These are phyloP conservation scores for Boeremia exigua DNA, from an alignment of 2,329 filamentous ascomycete species.

Conservation along the genomic window DNA sequence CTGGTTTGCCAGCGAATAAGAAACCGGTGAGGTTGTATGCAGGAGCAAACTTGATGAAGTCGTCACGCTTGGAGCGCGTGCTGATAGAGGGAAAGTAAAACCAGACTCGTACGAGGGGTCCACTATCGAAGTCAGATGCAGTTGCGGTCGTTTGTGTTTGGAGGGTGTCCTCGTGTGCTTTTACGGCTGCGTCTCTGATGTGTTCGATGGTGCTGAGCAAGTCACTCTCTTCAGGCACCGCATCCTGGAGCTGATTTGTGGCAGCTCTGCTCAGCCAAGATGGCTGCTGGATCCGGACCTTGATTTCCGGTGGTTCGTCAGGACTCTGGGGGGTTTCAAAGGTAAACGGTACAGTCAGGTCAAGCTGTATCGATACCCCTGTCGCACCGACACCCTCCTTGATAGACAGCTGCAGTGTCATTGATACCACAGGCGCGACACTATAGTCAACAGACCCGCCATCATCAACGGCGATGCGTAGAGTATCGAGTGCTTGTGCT, in stretches of 20 bases:
- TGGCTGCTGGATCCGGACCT: constrained; percentile 32
- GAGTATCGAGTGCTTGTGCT: constrained; percentile 10
- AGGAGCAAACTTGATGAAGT: constrained; percentile 62
- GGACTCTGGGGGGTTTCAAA: constrained; percentile 12
- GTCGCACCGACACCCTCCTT: neutral
- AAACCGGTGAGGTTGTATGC: constrained; percentile 63
- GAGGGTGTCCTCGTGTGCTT: neutral
- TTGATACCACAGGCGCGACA: constrained; percentile 16
- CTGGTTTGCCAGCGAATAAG: constrained; percentile 66
- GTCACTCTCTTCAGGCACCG: constrained; percentile 16
- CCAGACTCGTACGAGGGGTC: constrained; percentile 60
- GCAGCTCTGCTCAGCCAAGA: constrained; percentile 32
- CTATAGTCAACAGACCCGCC: neutral
- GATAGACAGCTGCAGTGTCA: constrained; percentile 17
- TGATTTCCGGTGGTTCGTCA: constrained; percentile 27
- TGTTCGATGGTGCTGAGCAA: constrained; percentile 30
- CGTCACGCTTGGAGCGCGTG: constrained; percentile 64
- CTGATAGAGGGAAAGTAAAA: constrained; percentile 69
- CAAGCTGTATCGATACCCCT: constrained; percentile 18
- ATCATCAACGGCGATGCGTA: constrained; percentile 15
- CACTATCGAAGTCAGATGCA: neutral
- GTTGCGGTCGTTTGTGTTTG: neutral
- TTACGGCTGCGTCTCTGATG: constrained; percentile 26
- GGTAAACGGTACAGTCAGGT: constrained; percentile 29
- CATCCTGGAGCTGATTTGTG: constrained; percentile 23